Evolutionary conservation across 352 stramenopile genomes (phyloP), one percentile per base, ranked within the genome.

Genomic region (Phytophthora pinifolia): DNA sequence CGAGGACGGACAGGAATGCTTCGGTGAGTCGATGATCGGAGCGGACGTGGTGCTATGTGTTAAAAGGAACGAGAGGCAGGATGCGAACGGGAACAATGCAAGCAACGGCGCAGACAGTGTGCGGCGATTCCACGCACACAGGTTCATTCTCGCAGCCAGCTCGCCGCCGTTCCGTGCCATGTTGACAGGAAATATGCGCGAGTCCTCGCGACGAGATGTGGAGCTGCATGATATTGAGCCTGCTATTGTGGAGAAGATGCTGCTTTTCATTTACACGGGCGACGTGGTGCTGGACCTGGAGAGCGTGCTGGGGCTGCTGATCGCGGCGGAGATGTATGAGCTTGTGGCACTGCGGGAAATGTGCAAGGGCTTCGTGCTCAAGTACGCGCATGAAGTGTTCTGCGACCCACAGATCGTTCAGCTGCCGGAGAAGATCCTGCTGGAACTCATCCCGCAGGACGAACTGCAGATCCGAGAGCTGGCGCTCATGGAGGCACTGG

Each of bases 381-480:
- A 86, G 46, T 76, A 92, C 54, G 85, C 85, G 8, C 75, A 89
- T 35, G 79, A 94, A 52, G 81, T 94, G 25, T 93, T 94, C 33
- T 82, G 79, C 46, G 71, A 83, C 52, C 70, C 75, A 15, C 72
- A 88, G 48, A 79, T 93, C 49, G 82, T 91, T 25, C 71, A 86
- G 18, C 56, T 94, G 14, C 85, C 85, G 0, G 85, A 94, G 50
- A 94, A 94, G 46, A 72, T 94, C 25, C 50, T 94, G 27, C 64
- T 91, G 3, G 85, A 94, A 71, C 70, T 94, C 27, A 77, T 93
- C 27, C 75, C 86, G 34, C 62, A 89, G 43, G 79, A 95, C 49
- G 76, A 95, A n/a, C 55, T 93, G 25, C 85, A 94, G 62, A 92
- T 95, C 36, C 83, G 83, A 34, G 83, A 95, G 46, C 62, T 89